phyloP scores from a whole-genome alignment of 352 stramenopile genomes.

The Pilasporangium apinafurcum region DNA sequence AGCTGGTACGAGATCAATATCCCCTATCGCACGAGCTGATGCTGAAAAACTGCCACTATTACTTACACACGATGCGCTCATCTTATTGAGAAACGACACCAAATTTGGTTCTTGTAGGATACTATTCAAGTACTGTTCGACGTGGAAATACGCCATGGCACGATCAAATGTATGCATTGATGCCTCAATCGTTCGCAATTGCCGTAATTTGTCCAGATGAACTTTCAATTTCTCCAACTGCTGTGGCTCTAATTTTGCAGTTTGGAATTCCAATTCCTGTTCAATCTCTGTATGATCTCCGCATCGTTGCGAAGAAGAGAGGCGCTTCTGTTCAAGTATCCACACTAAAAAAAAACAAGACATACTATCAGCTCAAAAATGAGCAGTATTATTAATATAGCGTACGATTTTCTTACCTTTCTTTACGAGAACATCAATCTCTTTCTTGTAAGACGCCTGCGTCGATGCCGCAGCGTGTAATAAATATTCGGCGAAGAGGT shows the following conservation, averaged over 20 bases:
- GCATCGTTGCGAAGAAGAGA: slow-evolving; percentile 50
- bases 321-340: slow-evolving; percentile 48
- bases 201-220: slow-evolving; percentile 65
- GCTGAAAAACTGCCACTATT: slow-evolving; percentile 8
- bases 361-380: not conserved
- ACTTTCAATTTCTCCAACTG: slow-evolving; percentile 60
- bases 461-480: slow-evolving; percentile 55
- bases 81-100: slow-evolving; percentile 69
- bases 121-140: slow-evolving; percentile 79
- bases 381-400: not conserved
- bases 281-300: slow-evolving; percentile 55
- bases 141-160: slow-evolving; percentile 71
- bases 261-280: slow-evolving; percentile 54
- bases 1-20: slow-evolving; percentile 57
- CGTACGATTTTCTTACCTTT: slow-evolving; percentile 39
- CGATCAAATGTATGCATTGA: slow-evolving; percentile 78
- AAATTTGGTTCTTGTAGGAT: slow-evolving; percentile 66
- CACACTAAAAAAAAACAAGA: slow-evolving; percentile 23
- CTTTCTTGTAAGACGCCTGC: slow-evolving; percentile 51
- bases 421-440: slow-evolving; percentile 57
- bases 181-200: slow-evolving; percentile 69
- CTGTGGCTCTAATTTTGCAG: slow-evolving; percentile 56
- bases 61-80: slow-evolving; percentile 36
- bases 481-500: slow-evolving; percentile 77
- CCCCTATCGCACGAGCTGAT: slow-evolving; percentile 7